Conservation (phyloP, 768 basidiomycete genomes). For the Piloderma croceum region DNA sequence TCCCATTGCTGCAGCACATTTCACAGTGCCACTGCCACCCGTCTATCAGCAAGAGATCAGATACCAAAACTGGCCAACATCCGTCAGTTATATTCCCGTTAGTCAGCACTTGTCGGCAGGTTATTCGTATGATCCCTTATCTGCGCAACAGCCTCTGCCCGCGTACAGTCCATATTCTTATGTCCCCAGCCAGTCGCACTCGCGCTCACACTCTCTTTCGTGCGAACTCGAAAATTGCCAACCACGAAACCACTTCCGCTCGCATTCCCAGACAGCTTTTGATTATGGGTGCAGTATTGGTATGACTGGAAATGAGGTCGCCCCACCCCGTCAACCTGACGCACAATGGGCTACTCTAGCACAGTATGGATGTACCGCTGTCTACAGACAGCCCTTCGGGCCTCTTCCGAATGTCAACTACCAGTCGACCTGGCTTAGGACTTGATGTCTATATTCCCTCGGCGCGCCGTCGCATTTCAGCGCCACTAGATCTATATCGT, state of each 20-base stretch:
- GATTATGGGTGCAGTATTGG: constrained; percentile 44
- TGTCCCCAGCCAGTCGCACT: constrained; percentile 35
- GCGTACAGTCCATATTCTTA: constrained; percentile 36
- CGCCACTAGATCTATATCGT: constrained; percentile 18
- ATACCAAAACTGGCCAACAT: constrained; percentile 34
- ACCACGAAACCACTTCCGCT: constrained; percentile 46
- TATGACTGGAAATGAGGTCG: constrained; percentile 38
- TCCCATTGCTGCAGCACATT: constrained; percentile 34
- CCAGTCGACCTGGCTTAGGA: constrained; percentile 47
- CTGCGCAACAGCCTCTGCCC: constrained; percentile 28
- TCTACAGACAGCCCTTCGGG: constrained; percentile 38
- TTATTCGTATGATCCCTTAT: constrained; percentile 35
- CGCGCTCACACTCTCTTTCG: constrained; percentile 53
- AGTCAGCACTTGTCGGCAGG: constrained; percentile 31
- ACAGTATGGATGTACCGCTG: constrained; percentile 35
- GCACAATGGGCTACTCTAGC: constrained; percentile 39
- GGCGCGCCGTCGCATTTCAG: constrained; percentile 11
- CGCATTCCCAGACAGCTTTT: constrained; percentile 55
- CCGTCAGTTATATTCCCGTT: constrained; percentile 26
- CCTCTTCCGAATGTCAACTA: constrained; percentile 38
- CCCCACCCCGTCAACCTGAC: constrained; percentile 31
- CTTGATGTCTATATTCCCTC: constrained; percentile 27
- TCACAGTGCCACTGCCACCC: constrained; percentile 29
- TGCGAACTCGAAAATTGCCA: constrained; percentile 47
- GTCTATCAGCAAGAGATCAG: constrained; percentile 27